Evolutionary conservation across 208 protist species (phyloP), one percentile per base, ranked within the genome.

Genomic region (Crithidia acanthocephali): DNA sequence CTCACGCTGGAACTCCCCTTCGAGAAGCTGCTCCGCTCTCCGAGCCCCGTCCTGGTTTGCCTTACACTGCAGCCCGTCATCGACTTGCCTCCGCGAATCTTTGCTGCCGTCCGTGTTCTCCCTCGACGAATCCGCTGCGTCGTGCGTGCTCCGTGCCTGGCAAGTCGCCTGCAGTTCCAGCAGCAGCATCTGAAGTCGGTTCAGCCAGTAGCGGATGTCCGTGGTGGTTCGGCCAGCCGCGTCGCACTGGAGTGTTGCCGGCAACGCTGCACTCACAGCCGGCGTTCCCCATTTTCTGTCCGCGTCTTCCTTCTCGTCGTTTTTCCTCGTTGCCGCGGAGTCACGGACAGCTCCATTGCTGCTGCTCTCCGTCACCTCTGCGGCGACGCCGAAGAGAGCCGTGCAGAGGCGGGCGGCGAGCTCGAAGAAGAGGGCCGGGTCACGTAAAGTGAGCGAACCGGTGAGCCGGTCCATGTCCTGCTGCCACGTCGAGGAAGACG

Each of bases 151-250:
- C 22, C 18, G 30, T 45, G n/a, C n/a, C n/a, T n/a, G n/a, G n/a
- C n/a, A n/a, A n/a, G n/a, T n/a, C 22, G 40, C 18, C 55, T 37
- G 61, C 45, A 79, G n/a, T 13, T 28, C 37, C 23, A 91, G 58
- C 25, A 91, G 69, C 45, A 88, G 70, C 72, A 84, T 79, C 55
- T 94, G 86, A 18, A 94, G 81, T 16, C 74, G 83, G 58, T 91
- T 90, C 50, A 92, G 47, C 89, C 89, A 94, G 37, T 79, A 78
- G 25, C 89, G 86, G 18, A 92, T 78, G 67, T 94, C 89, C 22
- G 78, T 81, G 13, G 76, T 86, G 45, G 69, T 74, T n/a, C 59
- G 16, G 40, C 27, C n/a, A 2, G 67, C 79, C 10, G 75, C 79
- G 16, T 76, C 61, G 44, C 22, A 48, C 28, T 52, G 63, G 15